These are phyloP conservation scores for Aspergillus eucalypticola DNA, from an alignment of 2,329 filamentous ascomycete species.

Conservation along the genomic window DNA sequence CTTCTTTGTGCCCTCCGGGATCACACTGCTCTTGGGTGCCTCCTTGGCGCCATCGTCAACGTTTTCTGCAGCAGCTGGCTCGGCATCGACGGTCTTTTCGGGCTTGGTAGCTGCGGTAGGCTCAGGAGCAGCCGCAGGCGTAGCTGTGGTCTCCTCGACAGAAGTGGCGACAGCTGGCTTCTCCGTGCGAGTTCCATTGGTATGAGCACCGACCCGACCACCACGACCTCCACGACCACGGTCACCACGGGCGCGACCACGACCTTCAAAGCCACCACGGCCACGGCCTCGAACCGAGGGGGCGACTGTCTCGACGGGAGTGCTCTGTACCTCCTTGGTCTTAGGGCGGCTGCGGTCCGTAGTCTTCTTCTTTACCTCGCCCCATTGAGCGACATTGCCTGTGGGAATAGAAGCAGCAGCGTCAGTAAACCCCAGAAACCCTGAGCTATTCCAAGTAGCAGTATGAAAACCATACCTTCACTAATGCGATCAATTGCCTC, in stretches of 20 bases:
- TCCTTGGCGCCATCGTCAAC: conserved; percentile 18
- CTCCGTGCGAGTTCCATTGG: conserved; percentile 46
- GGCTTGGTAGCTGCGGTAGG: conserved; percentile 27
- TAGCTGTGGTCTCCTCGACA: conserved; percentile 6
- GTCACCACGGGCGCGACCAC: conserved; percentile 50
- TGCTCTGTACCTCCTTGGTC: conserved; percentile 45
- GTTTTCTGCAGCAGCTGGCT: conserved; percentile 23
- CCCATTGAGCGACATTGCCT: conserved; percentile 56
- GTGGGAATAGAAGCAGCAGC: conserved; percentile 10
- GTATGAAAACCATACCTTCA: conserved; percentile 41
- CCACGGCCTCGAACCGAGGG: conserved; percentile 45
- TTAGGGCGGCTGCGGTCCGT: conserved; percentile 49
- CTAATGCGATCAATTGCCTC: conserved; percentile 54
- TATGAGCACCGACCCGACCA: conserved; percentile 44
- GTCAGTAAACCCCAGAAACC: conserved; percentile 10
- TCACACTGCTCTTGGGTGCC: conserved; percentile 35
- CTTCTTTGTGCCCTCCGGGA: conserved; percentile 45
- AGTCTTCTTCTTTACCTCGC: conserved; percentile 55
- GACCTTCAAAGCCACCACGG: conserved; percentile 49
- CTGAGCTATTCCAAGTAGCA: conserved; percentile 1
- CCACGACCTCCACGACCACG: conserved; percentile 51
- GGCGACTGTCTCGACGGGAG: conserved; percentile 36
- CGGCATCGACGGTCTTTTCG: conserved; percentile 24
- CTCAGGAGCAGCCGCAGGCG: conserved; percentile 25
- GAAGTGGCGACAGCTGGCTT: conserved; percentile 27